phyloP scores from a whole-genome alignment of 139 green algal genomes.

The Picochlorum sp. region DNA sequence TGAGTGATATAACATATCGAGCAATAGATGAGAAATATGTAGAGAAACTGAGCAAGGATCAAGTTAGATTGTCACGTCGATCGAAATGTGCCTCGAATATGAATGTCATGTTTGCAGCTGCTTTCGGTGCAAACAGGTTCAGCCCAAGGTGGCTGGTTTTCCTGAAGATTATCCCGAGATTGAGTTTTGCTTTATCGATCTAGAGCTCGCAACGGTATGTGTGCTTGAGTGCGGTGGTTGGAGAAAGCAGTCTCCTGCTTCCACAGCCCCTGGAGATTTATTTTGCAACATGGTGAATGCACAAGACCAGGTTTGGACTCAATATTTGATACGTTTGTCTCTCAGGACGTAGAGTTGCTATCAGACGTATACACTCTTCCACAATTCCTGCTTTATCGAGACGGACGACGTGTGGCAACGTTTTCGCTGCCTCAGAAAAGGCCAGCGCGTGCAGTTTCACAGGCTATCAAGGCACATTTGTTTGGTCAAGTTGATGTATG shows the following conservation, averaged over 20 bases:
- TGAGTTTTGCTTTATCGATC: slow-evolving; percentile 3
- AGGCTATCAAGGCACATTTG: slow-evolving; percentile 10
- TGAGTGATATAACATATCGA: background rate
- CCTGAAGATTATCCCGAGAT: slow-evolving; percentile 7
- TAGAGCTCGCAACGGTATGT: no score
- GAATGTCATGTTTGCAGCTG: slow-evolving; percentile 1
- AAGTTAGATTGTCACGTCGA: background rate
- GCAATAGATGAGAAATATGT: background rate
- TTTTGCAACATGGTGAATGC: no score
- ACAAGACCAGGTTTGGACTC: no score
- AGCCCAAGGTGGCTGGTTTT: slow-evolving; percentile 16
- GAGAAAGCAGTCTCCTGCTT: no score
- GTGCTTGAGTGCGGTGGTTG: no score
- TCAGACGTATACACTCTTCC: slow-evolving; percentile 11
- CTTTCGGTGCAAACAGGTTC: slow-evolving; percentile 22
- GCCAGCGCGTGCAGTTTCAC: slow-evolving; percentile 9
- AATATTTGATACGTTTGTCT: no score
- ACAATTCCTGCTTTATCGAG: slow-evolving; percentile 16
- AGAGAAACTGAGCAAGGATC: background rate
- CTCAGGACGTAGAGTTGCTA: slow-evolving; percentile 4
- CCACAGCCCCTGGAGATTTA: no score
- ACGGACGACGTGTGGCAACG: slow-evolving; percentile 3
- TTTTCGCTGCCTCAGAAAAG: slow-evolving; percentile 19
- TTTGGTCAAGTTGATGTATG: background rate
- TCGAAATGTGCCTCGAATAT: background rate